These are phyloP conservation scores for Cicer yamashitae DNA, from an alignment of 306 rosid species.

Conservation along the genomic window DNA sequence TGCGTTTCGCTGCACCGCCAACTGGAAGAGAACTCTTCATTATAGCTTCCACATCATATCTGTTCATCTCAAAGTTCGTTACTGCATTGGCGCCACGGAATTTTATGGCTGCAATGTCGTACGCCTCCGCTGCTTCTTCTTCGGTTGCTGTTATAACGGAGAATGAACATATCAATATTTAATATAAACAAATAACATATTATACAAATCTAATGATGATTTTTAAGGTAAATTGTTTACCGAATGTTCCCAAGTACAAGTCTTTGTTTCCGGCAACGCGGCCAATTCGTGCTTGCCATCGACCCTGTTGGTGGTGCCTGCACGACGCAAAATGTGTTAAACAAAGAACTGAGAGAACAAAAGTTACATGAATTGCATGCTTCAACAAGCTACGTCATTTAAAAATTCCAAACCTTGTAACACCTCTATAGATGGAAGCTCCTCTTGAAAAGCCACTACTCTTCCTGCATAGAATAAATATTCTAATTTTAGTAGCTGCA, in stretches of 20 bases:
- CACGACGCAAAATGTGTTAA: constrained; percentile 19
- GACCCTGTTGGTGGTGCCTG: constrained; percentile 99
- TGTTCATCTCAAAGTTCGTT: constrained; percentile 92
- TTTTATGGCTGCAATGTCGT: constrained; percentile 94
- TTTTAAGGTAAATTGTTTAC: constrained; percentile 45
- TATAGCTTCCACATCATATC: constrained; percentile 91
- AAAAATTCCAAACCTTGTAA: constrained; percentile 68
- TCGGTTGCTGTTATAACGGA: constrained; percentile 71
- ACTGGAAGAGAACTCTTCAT: constrained; percentile 79
- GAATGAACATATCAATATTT: not conserved
- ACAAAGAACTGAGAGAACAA: not conserved
- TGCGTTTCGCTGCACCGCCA: constrained; percentile 90
- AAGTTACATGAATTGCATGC: not conserved
- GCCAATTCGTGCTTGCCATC: constrained; percentile 99
- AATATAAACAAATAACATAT: not conserved
- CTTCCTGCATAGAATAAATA: constrained; percentile 60
- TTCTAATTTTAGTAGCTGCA: not conserved
- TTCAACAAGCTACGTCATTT: not conserved
- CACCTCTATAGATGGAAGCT: constrained; percentile 93
- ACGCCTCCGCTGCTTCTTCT: constrained; percentile 98
- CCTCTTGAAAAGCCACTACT: constrained; percentile 99
- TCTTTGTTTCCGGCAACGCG: constrained; percentile 99
- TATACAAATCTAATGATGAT: not conserved
- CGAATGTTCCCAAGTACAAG: constrained; percentile 90
- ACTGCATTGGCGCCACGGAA: constrained; percentile 92